Base-by-base conservation (phyloP, 345 rosid species). In the Eucalyptus sp. region DNA sequence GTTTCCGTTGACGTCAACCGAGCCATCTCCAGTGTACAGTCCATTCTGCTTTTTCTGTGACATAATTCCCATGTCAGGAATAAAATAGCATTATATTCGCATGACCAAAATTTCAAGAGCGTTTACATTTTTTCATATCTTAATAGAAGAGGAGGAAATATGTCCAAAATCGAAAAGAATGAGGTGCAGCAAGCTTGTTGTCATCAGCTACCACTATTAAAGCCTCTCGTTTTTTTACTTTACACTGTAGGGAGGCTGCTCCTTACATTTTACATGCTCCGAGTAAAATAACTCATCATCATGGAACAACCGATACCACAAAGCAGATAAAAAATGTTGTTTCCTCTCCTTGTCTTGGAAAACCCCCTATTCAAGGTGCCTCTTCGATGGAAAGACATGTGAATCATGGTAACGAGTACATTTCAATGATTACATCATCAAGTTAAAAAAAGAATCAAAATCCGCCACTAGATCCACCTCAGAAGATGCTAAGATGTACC, bases 11-110 rank as follows among this genome's bases (percentile, higher is more conserved):
- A 94, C 13, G 89, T 96, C 98, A 66, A 98, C 98, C 1, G 99
- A 97, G 90, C 99, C 99, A 95, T 98, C 99, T 92, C 98, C 95
- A 13, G 99, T 96, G 92, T 94, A 94, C 85, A 92, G 90, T 83
- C 76, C 93, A 43, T 44, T 87, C 90, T 92, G 91, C 90, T 93
- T 93, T n/a, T 90, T 50, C 94, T 92, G 90, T 44, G 84, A 51
- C 68, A 84, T 9, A 41, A 22, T 22, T 27, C 44, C 85, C 90
- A 68, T 88, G 33, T 66, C 22, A 88, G 68, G 29, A 92, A 13
- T 41, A 86, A 52, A 88, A 54, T 86, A 60, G 87, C 49, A 88
- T 46, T 51, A 9, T 76, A 76, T 76, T 76, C 1, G 0, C 46
- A 76, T 37, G 83, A 76, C 27, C 83, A 37, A 76, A 76, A 76